Evolutionary conservation across 2,329 filamentous ascomycete genomes (phyloP).

Genomic region (Cladosporium sp.): DNA sequence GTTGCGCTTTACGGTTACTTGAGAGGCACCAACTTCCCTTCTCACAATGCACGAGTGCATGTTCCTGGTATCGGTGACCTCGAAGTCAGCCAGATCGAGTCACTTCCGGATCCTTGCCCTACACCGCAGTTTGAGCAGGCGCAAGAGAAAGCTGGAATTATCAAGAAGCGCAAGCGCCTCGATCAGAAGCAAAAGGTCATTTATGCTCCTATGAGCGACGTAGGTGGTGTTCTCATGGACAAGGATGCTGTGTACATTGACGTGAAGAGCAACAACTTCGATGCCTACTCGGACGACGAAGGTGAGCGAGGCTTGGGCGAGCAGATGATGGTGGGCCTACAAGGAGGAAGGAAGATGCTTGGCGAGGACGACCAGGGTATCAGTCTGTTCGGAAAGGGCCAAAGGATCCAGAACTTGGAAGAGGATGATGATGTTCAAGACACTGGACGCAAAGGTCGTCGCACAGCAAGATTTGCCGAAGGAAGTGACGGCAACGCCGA

Average conservation of each 20-base stretch:
- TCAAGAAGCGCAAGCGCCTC: conserved; percentile 71
- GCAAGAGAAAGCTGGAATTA: conserved; percentile 76
- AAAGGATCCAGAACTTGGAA: conserved; percentile 57
- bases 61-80: conserved; percentile 90
- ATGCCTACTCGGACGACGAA: conserved; percentile 55
- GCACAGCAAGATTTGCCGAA: conserved; percentile 49
- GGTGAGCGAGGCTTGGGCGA: conserved; percentile 87
- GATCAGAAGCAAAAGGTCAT: conserved; percentile 97
- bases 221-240: conserved; percentile 91
- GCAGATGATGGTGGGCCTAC: conserved; percentile 86
- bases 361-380: conserved; percentile 80
- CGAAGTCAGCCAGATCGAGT: conserved; percentile 76
- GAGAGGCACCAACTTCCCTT: conserved; percentile 88
- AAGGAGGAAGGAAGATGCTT: conserved; percentile 74
- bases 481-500: conserved; percentile 48
- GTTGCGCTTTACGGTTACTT: conserved; percentile 91
- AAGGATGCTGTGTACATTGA: conserved; percentile 94
- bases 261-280: conserved; percentile 68
- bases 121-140: conserved; percentile 89
- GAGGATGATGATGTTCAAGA: conserved; percentile 44
- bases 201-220: conserved; percentile 97
- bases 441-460: conserved; percentile 33
- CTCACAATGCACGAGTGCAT: conserved; percentile 80
- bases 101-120: conserved; percentile 88
- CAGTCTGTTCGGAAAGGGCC: conserved; percentile 77